phyloP scores from a whole-genome alignment of 495 filamentous ascomycete species.

The Aspergillus homomorphus region DNA sequence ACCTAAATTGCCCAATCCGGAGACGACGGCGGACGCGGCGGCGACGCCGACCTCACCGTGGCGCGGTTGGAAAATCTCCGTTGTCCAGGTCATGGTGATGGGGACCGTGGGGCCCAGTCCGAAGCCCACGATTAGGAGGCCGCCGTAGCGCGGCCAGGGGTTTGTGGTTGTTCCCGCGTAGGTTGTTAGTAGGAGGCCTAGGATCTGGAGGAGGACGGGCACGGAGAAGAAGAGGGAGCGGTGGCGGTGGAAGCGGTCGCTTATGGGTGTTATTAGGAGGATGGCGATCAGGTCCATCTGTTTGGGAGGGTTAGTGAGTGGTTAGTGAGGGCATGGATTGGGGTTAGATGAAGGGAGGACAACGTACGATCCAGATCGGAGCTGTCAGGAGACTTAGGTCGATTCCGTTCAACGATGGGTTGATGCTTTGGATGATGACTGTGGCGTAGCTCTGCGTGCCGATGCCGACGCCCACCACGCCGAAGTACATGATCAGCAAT shows the following conservation, averaged over 20 bases:
- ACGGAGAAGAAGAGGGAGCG: constrained; percentile 80
- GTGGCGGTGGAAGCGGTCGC: constrained; percentile 80
- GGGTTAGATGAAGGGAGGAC: not conserved
- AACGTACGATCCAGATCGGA: constrained; percentile 83
- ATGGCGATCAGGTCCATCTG: constrained; percentile 88
- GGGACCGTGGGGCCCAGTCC: constrained; percentile 89
- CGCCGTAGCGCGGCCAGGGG: constrained; percentile 83
- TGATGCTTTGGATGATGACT: constrained; percentile 77
- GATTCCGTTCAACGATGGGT: constrained; percentile 66
- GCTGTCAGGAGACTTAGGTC: constrained; percentile 79
- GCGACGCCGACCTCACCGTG: constrained; percentile 91
- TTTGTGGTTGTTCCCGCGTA: constrained; percentile 63
- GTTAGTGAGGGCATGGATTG: not conserved
- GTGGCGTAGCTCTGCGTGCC: constrained; percentile 84
- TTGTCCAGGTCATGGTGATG: constrained; percentile 91
- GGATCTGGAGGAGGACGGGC: constrained; percentile 74
- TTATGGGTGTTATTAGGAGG: constrained; percentile 77
- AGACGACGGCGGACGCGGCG: constrained; percentile 81
- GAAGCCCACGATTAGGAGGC: constrained; percentile 86
- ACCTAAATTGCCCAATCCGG: constrained; percentile 80
- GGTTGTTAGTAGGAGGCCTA: constrained; percentile 74
- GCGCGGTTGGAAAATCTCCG: constrained; percentile 82
- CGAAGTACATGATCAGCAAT: constrained; percentile 86
- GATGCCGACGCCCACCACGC: constrained; percentile 87
- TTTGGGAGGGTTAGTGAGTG: constrained; percentile 9